Conservation (phyloP, 495 filamentous ascomycete species). For the Xylaria telfairii region DNA sequence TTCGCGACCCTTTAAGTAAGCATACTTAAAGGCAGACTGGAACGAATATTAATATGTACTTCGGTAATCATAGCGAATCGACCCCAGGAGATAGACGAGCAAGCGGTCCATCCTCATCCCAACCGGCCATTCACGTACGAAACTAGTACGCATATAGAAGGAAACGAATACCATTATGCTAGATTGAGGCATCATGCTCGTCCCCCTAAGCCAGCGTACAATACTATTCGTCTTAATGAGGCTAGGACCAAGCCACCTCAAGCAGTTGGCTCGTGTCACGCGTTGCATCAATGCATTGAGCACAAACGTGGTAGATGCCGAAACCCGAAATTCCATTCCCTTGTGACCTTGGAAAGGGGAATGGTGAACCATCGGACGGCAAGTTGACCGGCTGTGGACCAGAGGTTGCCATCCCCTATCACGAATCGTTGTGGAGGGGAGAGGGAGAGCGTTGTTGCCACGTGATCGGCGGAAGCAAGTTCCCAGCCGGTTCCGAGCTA, state of each 20-base stretch:
- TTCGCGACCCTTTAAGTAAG: too few species aligned
- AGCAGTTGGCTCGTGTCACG: neutral
- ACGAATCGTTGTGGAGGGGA: neutral
- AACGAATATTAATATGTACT: neutral
- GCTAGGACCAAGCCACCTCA: neutral
- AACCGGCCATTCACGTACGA: neutral
- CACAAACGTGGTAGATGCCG: neutral
- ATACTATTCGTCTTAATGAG: neutral
- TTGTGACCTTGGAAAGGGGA: neutral
- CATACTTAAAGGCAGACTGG: neutral
- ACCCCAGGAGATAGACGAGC: neutral
- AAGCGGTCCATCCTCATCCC: neutral
- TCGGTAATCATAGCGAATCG: neutral
- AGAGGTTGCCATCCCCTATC: neutral
- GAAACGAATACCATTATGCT: neutral
- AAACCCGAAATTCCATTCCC: neutral
- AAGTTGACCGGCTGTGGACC: neutral
- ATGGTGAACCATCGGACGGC: neutral
- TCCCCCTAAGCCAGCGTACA: neutral
- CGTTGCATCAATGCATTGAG: neutral
- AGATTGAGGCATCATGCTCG: neutral
- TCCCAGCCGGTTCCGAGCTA: neutral
- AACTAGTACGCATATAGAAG: neutral
- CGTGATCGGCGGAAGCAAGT: conserved; percentile 3
- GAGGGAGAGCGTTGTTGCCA: neutral